These are phyloP conservation scores for Fusarium pilosicola DNA, from an alignment of 2,329 filamentous ascomycete genomes.

Conservation along the genomic window DNA sequence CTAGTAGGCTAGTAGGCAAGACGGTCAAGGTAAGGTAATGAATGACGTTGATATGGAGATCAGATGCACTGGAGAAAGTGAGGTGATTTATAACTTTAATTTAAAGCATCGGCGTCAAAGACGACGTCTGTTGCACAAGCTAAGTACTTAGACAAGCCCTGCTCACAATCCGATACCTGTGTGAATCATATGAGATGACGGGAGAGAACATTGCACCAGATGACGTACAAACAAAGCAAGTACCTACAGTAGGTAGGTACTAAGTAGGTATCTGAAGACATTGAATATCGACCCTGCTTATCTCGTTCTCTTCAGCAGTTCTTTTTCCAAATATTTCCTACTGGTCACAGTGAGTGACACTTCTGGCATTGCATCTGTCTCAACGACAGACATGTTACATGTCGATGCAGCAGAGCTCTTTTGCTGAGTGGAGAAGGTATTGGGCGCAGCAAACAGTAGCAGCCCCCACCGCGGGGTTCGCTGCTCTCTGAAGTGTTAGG, in stretches of 20 bases:
- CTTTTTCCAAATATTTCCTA: background rate
- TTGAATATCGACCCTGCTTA: no score
- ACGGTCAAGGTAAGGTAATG: background rate
- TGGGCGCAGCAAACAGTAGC: slow-evolving; percentile 9
- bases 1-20: background rate
- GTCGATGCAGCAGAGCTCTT: background rate
- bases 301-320: background rate
- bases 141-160: background rate
- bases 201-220: background rate
- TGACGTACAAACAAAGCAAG: background rate
- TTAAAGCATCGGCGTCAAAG: background rate
- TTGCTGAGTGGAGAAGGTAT: slow-evolving; percentile 19
- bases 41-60: background rate
- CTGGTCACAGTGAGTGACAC: background rate
- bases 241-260: no score
- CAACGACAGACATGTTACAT: background rate
- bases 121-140: background rate
- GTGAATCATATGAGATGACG: background rate
- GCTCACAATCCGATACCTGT: background rate
- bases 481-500: background rate
- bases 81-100: background rate
- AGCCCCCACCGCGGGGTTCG: slow-evolving; percentile 33
- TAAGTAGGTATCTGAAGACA: background rate
- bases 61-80: background rate
- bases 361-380: background rate